Evolutionary conservation across 805 yeast species (phyloP), one percentile per base, ranked within the genome.

Genomic region (Yamadazyma sp.): DNA sequence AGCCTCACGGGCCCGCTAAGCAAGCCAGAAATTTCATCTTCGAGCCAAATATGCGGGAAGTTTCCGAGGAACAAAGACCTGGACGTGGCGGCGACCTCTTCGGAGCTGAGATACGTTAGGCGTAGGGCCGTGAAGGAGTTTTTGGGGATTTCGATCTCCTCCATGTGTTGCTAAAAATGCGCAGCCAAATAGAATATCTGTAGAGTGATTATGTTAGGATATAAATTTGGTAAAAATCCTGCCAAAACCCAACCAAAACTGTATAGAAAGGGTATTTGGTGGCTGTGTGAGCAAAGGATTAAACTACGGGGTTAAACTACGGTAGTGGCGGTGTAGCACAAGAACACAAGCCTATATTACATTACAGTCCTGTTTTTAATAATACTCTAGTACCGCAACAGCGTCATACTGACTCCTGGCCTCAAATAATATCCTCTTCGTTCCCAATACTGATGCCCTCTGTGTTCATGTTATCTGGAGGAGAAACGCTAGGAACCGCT

Each of bases 391-490:
- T n/a, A n/a, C n/a, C n/a, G n/a, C n/a, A n/a, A n/a, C n/a, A n/a
- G n/a, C n/a, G n/a, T n/a, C n/a, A n/a, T 22, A 12, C 29, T 3
- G 29, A 17, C 13, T 16, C 4, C 13, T 13, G 11, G 18, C 23
- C 2, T 45, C 47, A 60, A 41, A 63, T 54, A 33, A 64, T 55
- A 40, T 67, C 73, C 32, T 68, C 74, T 22, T 67, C 74, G 28
- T 59, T 57, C 1, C 67, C 70, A 29, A 66, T 56, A 24, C 63
- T 43, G 13, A 66, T 49, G 1, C 71, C 70, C 45, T 68, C 73
- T 6, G 69, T 61, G 45, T 59, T 84, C 85, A 88, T 86, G 62
- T 83, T 86, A 40, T 77, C 84, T 13, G 96, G 96, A 19, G 89
- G 83, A 37, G 84, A 81, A 28, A 86, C 67, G 43, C 84, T 75